These are phyloP conservation scores for Ogataea ramenticola DNA, from an alignment of 805 yeast species.

Conservation along the genomic window DNA sequence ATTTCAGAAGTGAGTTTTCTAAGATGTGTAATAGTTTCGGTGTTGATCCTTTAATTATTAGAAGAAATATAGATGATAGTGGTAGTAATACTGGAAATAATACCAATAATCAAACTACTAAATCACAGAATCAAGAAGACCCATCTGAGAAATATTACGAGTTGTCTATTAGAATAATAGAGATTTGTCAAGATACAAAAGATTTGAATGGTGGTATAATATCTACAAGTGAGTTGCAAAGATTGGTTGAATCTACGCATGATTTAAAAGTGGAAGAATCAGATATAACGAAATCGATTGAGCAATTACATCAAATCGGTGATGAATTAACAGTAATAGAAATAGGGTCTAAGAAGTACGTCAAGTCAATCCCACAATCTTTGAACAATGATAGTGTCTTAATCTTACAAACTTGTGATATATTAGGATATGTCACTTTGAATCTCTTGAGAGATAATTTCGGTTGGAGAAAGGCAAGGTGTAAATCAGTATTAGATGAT, in stretches of 20 bases:
- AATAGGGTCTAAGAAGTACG: slow-evolving; percentile 50
- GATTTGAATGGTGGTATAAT: slow-evolving; percentile 80
- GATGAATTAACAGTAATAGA: slow-evolving; percentile 60
- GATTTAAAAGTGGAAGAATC: slow-evolving; percentile 21
- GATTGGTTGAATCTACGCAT: slow-evolving; percentile 21
- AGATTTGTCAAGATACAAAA: slow-evolving; percentile 62
- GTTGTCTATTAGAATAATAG: slow-evolving; percentile 67
- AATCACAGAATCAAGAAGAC: slow-evolving; percentile 24
- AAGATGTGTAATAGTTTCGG: slow-evolving; percentile 75
- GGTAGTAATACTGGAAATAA: slow-evolving; percentile 12
- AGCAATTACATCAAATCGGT: slow-evolving; percentile 50
- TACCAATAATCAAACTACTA: slow-evolving; percentile 25
- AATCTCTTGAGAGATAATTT: slow-evolving; percentile 64
- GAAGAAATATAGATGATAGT: slow-evolving; percentile 15
- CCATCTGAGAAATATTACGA: slow-evolving; percentile 55
- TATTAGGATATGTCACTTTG: slow-evolving; percentile 66
- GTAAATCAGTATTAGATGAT: slow-evolving; percentile 59
- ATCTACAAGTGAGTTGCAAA: slow-evolving; percentile 46
- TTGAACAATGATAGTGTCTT: slow-evolving; percentile 60
- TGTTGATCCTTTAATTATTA: slow-evolving; percentile 64
- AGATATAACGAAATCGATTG: slow-evolving; percentile 54
- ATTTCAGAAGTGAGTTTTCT: slow-evolving; percentile 64
- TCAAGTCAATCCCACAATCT: slow-evolving; percentile 58
- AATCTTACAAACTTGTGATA: slow-evolving; percentile 69
- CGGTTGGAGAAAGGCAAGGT: slow-evolving; percentile 61